A percentile compares a stretch with the other conserved stretches of the same genome.
Conservation (phyloP, 2,329 filamentous ascomycete species). For the Leptographium lundbergii region DNA sequence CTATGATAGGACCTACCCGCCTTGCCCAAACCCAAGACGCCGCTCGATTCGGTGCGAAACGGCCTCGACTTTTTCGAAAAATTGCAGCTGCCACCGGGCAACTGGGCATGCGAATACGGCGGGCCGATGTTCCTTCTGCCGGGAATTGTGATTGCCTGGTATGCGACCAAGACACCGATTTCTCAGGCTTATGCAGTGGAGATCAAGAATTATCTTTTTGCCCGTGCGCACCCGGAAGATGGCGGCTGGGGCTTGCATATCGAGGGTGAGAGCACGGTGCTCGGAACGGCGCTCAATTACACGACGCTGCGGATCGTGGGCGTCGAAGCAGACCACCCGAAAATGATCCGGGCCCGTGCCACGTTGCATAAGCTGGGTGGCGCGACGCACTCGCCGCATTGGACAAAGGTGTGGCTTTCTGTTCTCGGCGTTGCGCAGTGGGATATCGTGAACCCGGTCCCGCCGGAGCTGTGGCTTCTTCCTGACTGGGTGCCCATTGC, state of each 20-base stretch:
- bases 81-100: slow-evolving; percentile 75
- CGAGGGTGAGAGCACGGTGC: slow-evolving; percentile 82
- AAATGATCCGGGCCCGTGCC: slow-evolving; percentile 74
- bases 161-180: slow-evolving; percentile 79
- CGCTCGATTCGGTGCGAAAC: slow-evolving; percentile 69
- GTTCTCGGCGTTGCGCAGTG: slow-evolving; percentile 72
- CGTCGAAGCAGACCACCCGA: slow-evolving; percentile 67
- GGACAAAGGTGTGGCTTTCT: slow-evolving; percentile 94
- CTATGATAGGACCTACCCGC: slow-evolving; percentile 55
- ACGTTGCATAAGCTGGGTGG: slow-evolving; percentile 79
- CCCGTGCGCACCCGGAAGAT: slow-evolving; percentile 71
- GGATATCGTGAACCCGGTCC: slow-evolving; percentile 90
- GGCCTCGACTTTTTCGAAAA: slow-evolving; percentile 80
- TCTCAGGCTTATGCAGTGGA: slow-evolving; percentile 69
- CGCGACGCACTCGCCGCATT: slow-evolving; percentile 73
- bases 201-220: slow-evolving; percentile 85
- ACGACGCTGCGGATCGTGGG: slow-evolving; percentile 68
- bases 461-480: slow-evolving; percentile 84
- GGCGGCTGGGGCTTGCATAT: slow-evolving; percentile 98
- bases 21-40: slow-evolving; percentile 56
- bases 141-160: slow-evolving; percentile 73
- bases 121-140: slow-evolving; percentile 93
- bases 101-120: slow-evolving; percentile 97
- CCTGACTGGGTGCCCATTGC: slow-evolving; percentile 84
- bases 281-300: slow-evolving; percentile 87